A percentile compares a stretch with the other conserved stretches of the same genome.
phyloP scores from a whole-genome alignment of 192 early-diverging fungal species.

The Diversispora eburnea region DNA sequence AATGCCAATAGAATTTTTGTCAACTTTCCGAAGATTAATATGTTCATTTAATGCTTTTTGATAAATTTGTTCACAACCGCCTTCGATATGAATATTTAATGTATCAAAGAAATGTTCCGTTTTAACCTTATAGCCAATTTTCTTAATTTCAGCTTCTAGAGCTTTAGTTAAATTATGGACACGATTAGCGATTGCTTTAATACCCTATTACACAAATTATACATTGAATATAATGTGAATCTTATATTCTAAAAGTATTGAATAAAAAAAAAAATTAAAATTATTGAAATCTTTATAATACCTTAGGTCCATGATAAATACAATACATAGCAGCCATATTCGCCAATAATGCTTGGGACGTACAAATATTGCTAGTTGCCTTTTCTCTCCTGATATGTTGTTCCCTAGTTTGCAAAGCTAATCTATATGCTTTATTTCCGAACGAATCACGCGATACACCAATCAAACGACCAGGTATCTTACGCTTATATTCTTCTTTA shows the following conservation, averaged over 20 bases:
- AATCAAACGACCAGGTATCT: slow-evolving; percentile 93
- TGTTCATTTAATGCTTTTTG: slow-evolving; percentile 66
- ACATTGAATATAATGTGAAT: slow-evolving; percentile 12
- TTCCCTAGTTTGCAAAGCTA: slow-evolving; percentile 95
- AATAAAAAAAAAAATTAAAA: not conserved
- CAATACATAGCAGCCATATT: slow-evolving; percentile 99
- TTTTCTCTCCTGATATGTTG: slow-evolving; percentile 99
- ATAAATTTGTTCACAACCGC: slow-evolving; percentile 61
- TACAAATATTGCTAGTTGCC: slow-evolving; percentile 99
- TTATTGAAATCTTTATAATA: slow-evolving; percentile 30
- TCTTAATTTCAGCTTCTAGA: slow-evolving; percentile 71
- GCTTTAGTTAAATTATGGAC: slow-evolving; percentile 88
- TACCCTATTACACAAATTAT: slow-evolving; percentile 49
- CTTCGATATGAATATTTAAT: slow-evolving; percentile 72
- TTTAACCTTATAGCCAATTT: slow-evolving; percentile 77
- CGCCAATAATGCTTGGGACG: slow-evolving; percentile 96
- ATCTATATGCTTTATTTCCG: slow-evolving; percentile 87
- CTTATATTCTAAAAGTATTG: not conserved
- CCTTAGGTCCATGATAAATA: slow-evolving; percentile 95
- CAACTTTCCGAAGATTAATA: slow-evolving; percentile 88
- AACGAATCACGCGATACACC: slow-evolving; percentile 91
- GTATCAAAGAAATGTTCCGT: slow-evolving; percentile 94
- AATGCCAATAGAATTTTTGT: slow-evolving; percentile 72
- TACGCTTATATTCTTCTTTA: slow-evolving; percentile 86
- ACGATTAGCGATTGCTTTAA: slow-evolving; percentile 85